Conservation (phyloP, 441 rosid species). For the Brassica hybrid region DNA sequence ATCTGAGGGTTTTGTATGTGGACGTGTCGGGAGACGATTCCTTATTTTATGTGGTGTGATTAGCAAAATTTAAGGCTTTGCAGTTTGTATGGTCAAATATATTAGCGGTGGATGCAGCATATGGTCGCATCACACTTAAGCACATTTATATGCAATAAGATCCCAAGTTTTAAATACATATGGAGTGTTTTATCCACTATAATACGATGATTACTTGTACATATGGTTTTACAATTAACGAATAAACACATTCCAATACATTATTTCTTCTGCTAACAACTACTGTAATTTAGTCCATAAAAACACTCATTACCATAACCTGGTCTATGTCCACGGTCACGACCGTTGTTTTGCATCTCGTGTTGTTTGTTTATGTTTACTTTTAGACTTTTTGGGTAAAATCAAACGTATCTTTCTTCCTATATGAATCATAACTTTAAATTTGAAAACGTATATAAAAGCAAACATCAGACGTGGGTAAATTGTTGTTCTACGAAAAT, state of each 20-base stretch:
- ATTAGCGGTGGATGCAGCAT: not conserved
- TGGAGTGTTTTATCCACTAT: not conserved
- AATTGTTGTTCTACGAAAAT: too few relatives aligned
- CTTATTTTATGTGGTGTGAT: not conserved
- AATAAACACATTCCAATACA: not conserved
- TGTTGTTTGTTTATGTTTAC: not conserved
- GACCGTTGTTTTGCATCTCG: not conserved
- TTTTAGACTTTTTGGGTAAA: not conserved
- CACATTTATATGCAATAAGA: not conserved
- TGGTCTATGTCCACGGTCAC: not conserved
- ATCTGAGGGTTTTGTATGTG: slow-evolving; percentile 9
- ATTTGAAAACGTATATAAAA: too few relatives aligned
- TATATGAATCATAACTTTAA: not conserved
- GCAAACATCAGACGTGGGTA: too few relatives aligned
- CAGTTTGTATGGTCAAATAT: not conserved
- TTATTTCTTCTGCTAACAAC: not conserved
- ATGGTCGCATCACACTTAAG: not conserved
- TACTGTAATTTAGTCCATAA: not conserved
- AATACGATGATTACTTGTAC: too few relatives aligned
- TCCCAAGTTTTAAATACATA: not conserved
- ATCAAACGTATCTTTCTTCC: not conserved
- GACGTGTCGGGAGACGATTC: not conserved
- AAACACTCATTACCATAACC: not conserved
- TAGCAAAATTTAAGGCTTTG: slow-evolving; percentile 2
- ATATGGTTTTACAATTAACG: not conserved